phyloP scores from a whole-genome alignment of 176 grass and related monocot species.

The Zoysia pacifica region DNA sequence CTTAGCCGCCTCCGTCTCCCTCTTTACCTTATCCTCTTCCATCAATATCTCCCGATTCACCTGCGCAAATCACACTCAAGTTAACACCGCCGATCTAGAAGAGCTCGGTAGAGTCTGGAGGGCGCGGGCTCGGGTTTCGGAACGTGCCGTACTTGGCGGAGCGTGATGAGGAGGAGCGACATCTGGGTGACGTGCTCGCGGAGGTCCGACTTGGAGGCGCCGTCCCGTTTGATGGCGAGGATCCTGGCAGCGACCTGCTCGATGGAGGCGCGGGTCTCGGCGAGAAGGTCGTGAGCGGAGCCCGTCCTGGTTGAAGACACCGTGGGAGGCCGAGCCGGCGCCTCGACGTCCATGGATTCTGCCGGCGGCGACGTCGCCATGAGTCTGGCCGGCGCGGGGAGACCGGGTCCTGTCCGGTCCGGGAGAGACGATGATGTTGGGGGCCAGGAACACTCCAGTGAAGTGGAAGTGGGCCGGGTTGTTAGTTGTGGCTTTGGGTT shows the following conservation, averaged over 20 bases:
- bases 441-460: not conserved
- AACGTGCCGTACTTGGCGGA: conserved; percentile 62
- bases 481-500: not conserved
- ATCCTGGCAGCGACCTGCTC: conserved; percentile 78
- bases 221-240: conserved; percentile 78
- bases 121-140: conserved; percentile 27
- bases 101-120: conserved; percentile 11
- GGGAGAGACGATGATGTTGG: not conserved
- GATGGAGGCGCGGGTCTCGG: conserved; percentile 68
- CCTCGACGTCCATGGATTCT: conserved; percentile 67
- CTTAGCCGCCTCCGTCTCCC: conserved; percentile 83
- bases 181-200: conserved; percentile 86
- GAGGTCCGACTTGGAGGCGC: conserved; percentile 70
- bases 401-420: not conserved
- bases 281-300: conserved; percentile 61
- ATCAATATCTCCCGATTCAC: conserved; percentile 86
- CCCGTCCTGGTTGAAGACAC: not conserved
- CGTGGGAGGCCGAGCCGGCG: not conserved
- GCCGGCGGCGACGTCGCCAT: conserved; percentile 25
- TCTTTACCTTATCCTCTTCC: conserved; percentile 84
- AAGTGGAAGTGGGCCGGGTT: not conserved
- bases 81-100: conserved; percentile 22
- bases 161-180: conserved; percentile 88
- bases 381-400: conserved; percentile 14
- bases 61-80: conserved; percentile 30